Evolutionary conservation across 768 basidiomycete species (phyloP).

Genomic region (Mycena latifolia): DNA sequence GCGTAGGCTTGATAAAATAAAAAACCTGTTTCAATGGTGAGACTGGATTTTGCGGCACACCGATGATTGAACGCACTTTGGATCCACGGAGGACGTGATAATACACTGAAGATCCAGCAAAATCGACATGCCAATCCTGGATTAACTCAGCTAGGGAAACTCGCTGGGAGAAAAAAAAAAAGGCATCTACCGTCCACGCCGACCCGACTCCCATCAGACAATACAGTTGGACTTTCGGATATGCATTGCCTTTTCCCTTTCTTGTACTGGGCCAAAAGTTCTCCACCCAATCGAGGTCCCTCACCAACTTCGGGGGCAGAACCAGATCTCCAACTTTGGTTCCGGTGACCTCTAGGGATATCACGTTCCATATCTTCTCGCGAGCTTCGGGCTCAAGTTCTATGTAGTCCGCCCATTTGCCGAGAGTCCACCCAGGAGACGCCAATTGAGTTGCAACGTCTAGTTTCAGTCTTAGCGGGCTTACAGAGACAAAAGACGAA

Average conservation of each 20-base stretch:
- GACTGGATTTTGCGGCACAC: not conserved
- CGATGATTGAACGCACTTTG: slow-evolving; percentile 65
- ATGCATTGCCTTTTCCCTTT: slow-evolving; percentile 78
- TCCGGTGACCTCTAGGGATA: slow-evolving; percentile 93
- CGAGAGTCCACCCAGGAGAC: slow-evolving; percentile 89
- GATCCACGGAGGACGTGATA: slow-evolving; percentile 91
- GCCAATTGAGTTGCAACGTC: slow-evolving; percentile 93
- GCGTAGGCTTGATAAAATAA: slow-evolving; percentile 94
- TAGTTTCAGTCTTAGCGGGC: slow-evolving; percentile 40
- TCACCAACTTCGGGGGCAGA: slow-evolving; percentile 83
- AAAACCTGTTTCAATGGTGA: slow-evolving; percentile 71
- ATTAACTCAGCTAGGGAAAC: slow-evolving; percentile 6
- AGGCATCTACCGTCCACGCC: slow-evolving; percentile 89
- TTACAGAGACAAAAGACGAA: not conserved
- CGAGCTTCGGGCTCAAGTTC: slow-evolving; percentile 72
- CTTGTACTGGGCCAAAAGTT: slow-evolving; percentile 90
- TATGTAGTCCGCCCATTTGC: slow-evolving; percentile 92
- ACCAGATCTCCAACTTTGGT: slow-evolving; percentile 85
- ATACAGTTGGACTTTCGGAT: slow-evolving; percentile 96
- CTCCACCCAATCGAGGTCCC: slow-evolving; percentile 97
- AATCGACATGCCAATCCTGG: slow-evolving; percentile 99
- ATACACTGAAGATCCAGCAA: slow-evolving; percentile 98
- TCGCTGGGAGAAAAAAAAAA: slow-evolving; percentile 11
- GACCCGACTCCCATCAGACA: slow-evolving; percentile 96
- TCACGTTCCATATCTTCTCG: slow-evolving; percentile 95